A percentile compares a stretch with the other conserved stretches of the same genome.
Conservation (phyloP, 2,329 filamentous ascomycete species). For the Capronia coronata region DNA sequence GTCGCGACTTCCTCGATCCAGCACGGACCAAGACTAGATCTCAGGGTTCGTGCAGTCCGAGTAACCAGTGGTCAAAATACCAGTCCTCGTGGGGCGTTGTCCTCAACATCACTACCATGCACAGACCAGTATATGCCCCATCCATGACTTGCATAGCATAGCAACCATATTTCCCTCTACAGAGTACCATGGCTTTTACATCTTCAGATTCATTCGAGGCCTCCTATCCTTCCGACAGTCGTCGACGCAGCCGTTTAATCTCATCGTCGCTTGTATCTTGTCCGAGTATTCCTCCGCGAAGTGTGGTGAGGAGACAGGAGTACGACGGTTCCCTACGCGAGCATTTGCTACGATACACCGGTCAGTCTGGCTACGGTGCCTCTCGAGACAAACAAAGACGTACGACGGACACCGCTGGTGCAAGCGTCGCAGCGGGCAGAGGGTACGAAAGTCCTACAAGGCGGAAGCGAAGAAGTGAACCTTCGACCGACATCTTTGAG, state of each 20-base stretch:
- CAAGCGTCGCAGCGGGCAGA: too few species aligned
- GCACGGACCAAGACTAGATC: conserved; percentile 1
- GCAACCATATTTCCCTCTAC: conserved; percentile 22
- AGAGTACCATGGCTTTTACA: conserved; percentile 20
- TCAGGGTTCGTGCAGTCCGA: conserved; percentile 1
- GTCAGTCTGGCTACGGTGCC: neutral
- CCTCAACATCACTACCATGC: conserved; percentile 12
- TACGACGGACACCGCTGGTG: too few species aligned
- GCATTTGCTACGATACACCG: neutral
- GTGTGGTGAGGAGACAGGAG: neutral
- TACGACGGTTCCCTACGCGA: neutral
- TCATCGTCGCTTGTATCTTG: conserved; percentile 9
- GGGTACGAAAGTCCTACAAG: neutral
- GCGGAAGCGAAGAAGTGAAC: neutral
- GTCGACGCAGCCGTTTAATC: conserved; percentile 6
- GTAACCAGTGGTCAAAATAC: conserved; percentile 12
- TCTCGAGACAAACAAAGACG: neutral
- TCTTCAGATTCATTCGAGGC: conserved; percentile 5
- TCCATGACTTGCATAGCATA: conserved; percentile 25
- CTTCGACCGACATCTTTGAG: neutral
- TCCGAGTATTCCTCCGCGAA: neutral
- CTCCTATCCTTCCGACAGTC: conserved; percentile 4
- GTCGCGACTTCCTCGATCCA: conserved; percentile 10
- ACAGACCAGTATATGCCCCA: conserved; percentile 23
- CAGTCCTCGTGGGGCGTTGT: conserved; percentile 12